Conservation (phyloP, 257 asterid species). For the Rhazya stricta region DNA sequence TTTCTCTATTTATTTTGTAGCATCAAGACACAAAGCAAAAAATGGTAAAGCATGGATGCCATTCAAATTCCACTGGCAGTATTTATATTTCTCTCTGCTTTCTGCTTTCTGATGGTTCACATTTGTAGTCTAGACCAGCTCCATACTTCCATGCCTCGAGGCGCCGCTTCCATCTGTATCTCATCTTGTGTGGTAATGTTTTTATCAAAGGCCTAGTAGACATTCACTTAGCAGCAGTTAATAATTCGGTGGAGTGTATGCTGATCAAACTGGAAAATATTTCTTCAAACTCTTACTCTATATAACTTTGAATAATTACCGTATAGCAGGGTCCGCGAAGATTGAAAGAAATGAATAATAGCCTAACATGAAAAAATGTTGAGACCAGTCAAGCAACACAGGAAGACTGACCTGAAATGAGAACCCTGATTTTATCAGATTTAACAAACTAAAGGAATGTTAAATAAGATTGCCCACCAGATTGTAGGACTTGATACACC, state of each 20-base stretch:
- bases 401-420: slow-evolving; percentile 68
- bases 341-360: slow-evolving; percentile 73
- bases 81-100: background rate
- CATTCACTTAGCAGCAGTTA: background rate
- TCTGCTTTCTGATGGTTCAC: background rate
- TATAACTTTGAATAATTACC: slow-evolving; percentile 33
- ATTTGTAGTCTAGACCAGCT: slow-evolving; percentile 81
- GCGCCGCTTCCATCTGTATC: slow-evolving; percentile 64
- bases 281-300: background rate
- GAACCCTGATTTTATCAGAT: background rate
- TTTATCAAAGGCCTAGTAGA: slow-evolving; percentile 53
- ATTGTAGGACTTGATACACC: background rate
- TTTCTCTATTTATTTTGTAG: too few species aligned
- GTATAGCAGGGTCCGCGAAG: slow-evolving; percentile 56
- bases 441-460: background rate
- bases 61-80: background rate
- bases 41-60: too few species aligned
- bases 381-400: slow-evolving; percentile 78
- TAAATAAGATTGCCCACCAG: background rate
- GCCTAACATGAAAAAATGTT: slow-evolving; percentile 87
- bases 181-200: slow-evolving; percentile 51
- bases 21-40: too few species aligned
- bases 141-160: slow-evolving; percentile 98
- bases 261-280: background rate
- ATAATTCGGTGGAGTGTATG: background rate